Base-by-base conservation (phyloP, 768 basidiomycete species). In the Suillus subalutaceus region DNA sequence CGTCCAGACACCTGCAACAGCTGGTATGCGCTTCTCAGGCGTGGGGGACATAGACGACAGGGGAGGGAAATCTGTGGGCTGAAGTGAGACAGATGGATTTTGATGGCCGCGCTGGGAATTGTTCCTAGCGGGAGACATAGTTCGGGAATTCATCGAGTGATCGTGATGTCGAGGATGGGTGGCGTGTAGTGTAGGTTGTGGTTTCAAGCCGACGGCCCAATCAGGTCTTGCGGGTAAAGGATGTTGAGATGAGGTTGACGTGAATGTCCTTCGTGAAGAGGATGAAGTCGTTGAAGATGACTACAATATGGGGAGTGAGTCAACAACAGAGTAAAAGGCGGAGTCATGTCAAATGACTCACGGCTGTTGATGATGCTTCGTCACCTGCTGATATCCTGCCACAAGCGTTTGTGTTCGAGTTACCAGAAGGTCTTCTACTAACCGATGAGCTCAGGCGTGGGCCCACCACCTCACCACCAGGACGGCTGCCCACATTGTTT, bases 141-240 rank as follows among this genome's bases (percentile, higher is more conserved):
- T 81, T 63, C 78, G 79, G 41, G 80, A 69, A 52, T 74, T 74
- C 52, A 75, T 70, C 16, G 75, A 70, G 69, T 83, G 81, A 58
- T 90, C 87, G 66, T 86, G 86, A 72, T 88, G 85, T 12, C 88
- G 83, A 30, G 78, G 66, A 35, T 79, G 79, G 1, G 84, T 78
- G 38, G 83, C 56, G 68, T 90, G 85, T 35, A 91, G 76, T 15
- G 87, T 90, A 37, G 89, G 88, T 66, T 92, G 89, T 0, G 92
- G 86, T 74, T 90, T 92, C 41, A 94, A 81, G 18, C 92, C 92
- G 5, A 94, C 91, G 20, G 93, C 93, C 93, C 94, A 95, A 74
- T 95, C 93, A 48, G 93, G 93, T 65, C 93, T 84, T 3, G 92
- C 80, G 4, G 93, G 93, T 46, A 95, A 82, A 16, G 93, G 93